phyloP scores from a whole-genome alignment of 345 rosid species.

The Trapa incisa region DNA sequence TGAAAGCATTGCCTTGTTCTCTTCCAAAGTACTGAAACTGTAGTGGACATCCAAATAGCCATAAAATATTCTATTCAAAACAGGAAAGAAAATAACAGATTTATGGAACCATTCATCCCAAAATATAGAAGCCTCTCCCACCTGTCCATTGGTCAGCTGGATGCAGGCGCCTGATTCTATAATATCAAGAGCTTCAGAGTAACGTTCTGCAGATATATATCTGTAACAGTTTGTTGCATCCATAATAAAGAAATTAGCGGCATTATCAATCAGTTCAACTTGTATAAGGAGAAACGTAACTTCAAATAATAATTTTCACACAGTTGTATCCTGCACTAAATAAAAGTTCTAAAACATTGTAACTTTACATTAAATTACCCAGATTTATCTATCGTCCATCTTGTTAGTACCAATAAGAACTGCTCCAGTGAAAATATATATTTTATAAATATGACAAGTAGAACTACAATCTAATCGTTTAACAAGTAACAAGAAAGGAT shows the following conservation, averaged over 20 bases:
- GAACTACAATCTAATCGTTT: too few species aligned
- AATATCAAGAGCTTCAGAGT: constrained; percentile 69
- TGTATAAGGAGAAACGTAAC: not conserved
- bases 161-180: constrained; percentile 77
- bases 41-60: not conserved
- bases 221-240: constrained; percentile 22
- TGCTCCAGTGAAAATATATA: too few species aligned
- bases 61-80: not conserved
- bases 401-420: too few species aligned
- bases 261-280: not conserved
- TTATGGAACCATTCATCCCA: not conserved
- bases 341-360: not conserved
- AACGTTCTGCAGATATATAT: constrained; percentile 61
- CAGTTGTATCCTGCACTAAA: not conserved
- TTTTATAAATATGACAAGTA: too few species aligned
- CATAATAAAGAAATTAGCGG: not conserved
- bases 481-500: too few species aligned
- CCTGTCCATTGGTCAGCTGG: constrained; percentile 67
- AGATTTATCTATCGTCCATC: too few species aligned
- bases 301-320: not conserved
- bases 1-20: not conserved
- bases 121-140: constrained; percentile 12
- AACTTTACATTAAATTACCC: too few species aligned
- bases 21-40: not conserved
- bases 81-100: not conserved